Evolutionary conservation across 2,329 filamentous ascomycete genomes (phyloP), one percentile per base, ranked within the genome.

Genomic region (Cladosporium sp.): DNA sequence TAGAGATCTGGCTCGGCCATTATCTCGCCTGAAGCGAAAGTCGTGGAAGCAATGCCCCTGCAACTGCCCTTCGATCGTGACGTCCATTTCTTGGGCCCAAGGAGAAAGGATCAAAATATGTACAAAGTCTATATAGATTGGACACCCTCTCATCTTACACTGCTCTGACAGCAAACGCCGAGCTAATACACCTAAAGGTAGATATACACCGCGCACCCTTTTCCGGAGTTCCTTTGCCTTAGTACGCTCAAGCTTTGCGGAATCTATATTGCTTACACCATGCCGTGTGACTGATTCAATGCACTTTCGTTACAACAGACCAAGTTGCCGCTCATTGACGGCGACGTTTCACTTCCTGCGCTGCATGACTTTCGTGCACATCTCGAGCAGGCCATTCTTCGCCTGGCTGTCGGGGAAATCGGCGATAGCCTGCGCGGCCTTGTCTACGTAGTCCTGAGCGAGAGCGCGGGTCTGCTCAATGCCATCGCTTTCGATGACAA

Each of bases 321-420:
- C 11, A 28, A 28, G 22, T 28, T 5, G 5, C 22, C 22, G 22
- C 22, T 28, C 22, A 28, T 28, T 4, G 6, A 11, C 34, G 34
- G 34, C 34, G n/a, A 35, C 34, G 5, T 9, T n/a, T n/a, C 41
- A 97, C 72, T 95, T 96, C 69, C 89, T 80, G 65, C 92, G 81
- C 72, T 89, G 85, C 75, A 95, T 82, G 13, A 91, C 90, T 76
- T 95, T 96, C 62, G 85, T 81, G 61, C 90, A 95, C 89, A 97
- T 96, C 65, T 96, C 89, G 43, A 95, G 76, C 38, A 98, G 76
- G 0, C 92, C 92, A 31, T 86, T 81, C 75, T 95, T 97, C 54
- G 93, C 93, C 59, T 97, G 92, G 68, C 90, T 92, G n/a, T 91
- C 85, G 6, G 93, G 93, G 70, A 98, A 95, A 43, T 76, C 74